Base-by-base conservation (phyloP, 495 filamentous ascomycete genomes). In the Penicillium psychrofluorescens region DNA sequence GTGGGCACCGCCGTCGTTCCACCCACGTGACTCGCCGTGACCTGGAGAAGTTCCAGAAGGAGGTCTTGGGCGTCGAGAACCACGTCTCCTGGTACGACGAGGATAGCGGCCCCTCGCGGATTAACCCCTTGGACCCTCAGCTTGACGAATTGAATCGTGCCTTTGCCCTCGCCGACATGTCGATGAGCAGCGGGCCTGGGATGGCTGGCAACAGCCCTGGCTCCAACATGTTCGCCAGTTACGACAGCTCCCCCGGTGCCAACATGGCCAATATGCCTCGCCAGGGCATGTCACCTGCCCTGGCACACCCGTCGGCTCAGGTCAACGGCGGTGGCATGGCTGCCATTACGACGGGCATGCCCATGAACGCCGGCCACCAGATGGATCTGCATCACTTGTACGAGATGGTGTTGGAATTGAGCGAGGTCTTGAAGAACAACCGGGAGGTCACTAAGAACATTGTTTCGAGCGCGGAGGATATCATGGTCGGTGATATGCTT, bases 341-440 rank as follows among this genome's bases (percentile, higher is more conserved):
- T 50, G 79, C 74, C 34, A 67, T 77, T 60, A 78, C 78, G 46
- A 50, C 70, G 12, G 64, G 59, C 14, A 59, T 80, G 40, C 82
- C 85, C 13, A 83, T 83, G 56, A 84, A 83, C 43, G 86, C 86
- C 15, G 87, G 88, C 13, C 86, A 91, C 54, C 85, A 91, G 67
- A 85, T 86, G 68, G 88, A 95, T 59, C 78, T 92, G 47, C 87
- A 89, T 56, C 83, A 87, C 59, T 77, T 95, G 35, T 90, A 88
- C 59, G 75, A 81, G 37, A 84, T 90, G 77, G 84, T 95, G 12
- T 74, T 90, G 44, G 84, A 91, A 58, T 68, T 95, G 50, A 86
- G 83, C 46, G 78, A 82, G 16, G 76, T 87, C 45, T 72, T 90
- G 13, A 81, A 82, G 53, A 78, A 84, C 35, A 95, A 92, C 60